phyloP scores from a whole-genome alignment of 805 yeast species.

The Schizosaccharomyces octosporus region DNA sequence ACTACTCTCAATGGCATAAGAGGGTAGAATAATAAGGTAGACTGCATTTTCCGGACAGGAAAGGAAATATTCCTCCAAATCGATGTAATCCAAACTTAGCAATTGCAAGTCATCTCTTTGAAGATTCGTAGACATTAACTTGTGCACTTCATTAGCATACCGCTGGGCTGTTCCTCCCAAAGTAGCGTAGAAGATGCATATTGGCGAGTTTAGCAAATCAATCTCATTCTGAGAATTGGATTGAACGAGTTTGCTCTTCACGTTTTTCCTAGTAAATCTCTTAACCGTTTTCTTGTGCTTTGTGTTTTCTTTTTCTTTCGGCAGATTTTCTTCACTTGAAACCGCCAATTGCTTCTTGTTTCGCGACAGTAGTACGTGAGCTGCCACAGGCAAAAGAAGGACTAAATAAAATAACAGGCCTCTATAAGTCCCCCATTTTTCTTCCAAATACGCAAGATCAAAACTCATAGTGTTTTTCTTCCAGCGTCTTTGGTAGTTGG shows the following conservation, averaged over 20 bases:
- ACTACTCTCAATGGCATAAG: constrained; percentile 82
- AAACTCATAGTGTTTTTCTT: too few species aligned
- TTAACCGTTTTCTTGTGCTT: neutral
- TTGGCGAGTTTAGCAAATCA: neutral
- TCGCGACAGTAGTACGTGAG: neutral
- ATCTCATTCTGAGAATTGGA: neutral
- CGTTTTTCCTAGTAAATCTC: neutral
- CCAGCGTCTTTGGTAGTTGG: neutral
- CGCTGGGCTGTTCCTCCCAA: constrained; percentile 62
- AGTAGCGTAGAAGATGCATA: constrained; percentile 48
- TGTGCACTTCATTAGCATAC: constrained; percentile 30
- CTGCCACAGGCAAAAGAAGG: neutral
- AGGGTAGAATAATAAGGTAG: constrained; percentile 58
- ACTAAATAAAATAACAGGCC: neutral
- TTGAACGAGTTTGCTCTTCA: neutral
- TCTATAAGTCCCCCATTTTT: neutral
- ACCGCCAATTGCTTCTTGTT: neutral
- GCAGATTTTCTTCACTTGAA: neutral
- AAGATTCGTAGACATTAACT: constrained; percentile 13
- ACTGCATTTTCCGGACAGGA: constrained; percentile 15
- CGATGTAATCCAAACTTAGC: constrained; percentile 53
- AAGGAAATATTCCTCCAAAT: constrained; percentile 52
- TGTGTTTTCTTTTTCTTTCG: neutral
- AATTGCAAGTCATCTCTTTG: constrained; percentile 20
- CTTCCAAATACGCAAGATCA: neutral